A percentile compares a stretch with the other conserved stretches of the same genome.
Evolutionary conservation across 2,329 filamentous ascomycete genomes (phyloP).

Genomic region (Celoporthe dispersa): DNA sequence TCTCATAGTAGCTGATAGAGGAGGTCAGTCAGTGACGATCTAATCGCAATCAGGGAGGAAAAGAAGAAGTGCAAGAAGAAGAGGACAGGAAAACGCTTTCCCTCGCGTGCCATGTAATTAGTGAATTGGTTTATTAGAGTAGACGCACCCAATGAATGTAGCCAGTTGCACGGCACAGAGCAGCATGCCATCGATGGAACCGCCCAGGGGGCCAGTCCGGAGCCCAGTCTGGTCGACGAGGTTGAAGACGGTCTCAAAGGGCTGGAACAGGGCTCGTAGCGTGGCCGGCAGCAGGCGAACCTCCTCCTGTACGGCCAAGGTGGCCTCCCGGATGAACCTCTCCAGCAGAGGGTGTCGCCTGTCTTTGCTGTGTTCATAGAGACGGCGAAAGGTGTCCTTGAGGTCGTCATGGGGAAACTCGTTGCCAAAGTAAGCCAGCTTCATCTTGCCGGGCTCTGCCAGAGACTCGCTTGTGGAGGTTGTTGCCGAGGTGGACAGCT

Average conservation of each 20-base stretch:
- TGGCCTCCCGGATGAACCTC: slow-evolving; percentile 46
- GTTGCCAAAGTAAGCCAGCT: slow-evolving; percentile 50
- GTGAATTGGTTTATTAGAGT: background rate
- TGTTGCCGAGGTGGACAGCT: slow-evolving; percentile 4
- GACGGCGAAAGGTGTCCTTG: slow-evolving; percentile 42
- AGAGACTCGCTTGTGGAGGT: slow-evolving; percentile 5
- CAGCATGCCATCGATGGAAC: slow-evolving; percentile 49
- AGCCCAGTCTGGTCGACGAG: slow-evolving; percentile 42
- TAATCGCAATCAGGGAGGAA: too few species aligned
- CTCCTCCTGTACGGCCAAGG: slow-evolving; percentile 46
- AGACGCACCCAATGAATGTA: slow-evolving; percentile 48
- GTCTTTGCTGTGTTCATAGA: slow-evolving; percentile 47
- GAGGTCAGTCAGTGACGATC: background rate
- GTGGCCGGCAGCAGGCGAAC: slow-evolving; percentile 37
- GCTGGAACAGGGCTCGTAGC: slow-evolving; percentile 39
- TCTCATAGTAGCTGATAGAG: slow-evolving; percentile 38
- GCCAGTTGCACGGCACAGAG: slow-evolving; percentile 46
- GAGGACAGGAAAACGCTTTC: too few species aligned
- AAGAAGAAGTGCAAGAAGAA: background rate
- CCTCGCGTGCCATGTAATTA: too few species aligned
- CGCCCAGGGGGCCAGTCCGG: slow-evolving; percentile 46
- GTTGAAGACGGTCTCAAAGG: slow-evolving; percentile 44
- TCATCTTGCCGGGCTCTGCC: slow-evolving; percentile 34
- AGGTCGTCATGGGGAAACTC: slow-evolving; percentile 54
- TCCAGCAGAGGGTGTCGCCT: slow-evolving; percentile 42